Evolutionary conservation across 1,284 basidiomycete species (phyloP), one percentile per base, ranked within the genome.

Genomic region (Bondarzewia mesenterica): DNA sequence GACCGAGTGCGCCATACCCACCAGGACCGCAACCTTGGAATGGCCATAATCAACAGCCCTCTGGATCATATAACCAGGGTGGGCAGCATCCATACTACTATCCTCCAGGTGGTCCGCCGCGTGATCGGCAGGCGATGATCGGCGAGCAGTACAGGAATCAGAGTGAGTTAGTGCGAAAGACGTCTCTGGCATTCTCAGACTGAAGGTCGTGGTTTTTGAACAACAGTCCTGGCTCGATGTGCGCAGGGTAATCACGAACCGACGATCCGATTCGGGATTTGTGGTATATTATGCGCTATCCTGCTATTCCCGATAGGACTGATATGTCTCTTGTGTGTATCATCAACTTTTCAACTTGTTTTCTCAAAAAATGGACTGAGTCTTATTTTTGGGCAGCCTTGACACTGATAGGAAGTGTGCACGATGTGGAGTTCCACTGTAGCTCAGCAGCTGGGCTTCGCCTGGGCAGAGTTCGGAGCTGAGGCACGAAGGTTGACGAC

Each of bases 251-350:
- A 60, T 21, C 70, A 71, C 47, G 59, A 64, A 16, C 59, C 55
- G 10, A 63, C 59, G 6, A 63, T 63, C 5, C 63, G 60, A 14
- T 71, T 67, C 50, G 70, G 69, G 15, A 44, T 66, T 2, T 70
- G 66, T 50, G 70, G 70, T 7, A 71, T 72, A 44, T 63, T 72
- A 20, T 61, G 64, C 15, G 69, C 69, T 2, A 60, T 72, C 23
- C 54, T 71, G 1, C 60, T 61, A 23, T 72, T 72, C 52, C 70
- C 70, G 1, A 60, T 67, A 25, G 70, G 70, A 14, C 52, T 72
- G 15, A 63, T 67, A 27, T 67, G 63, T 51, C 54, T 69, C 40
- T 67, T 60, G 63, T 69, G 41, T 53, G 61, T 60, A 4, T 27
- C 7, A 21, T 5, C 42, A 12, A 16, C 8, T 41, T 18, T 1